phyloP scores from a whole-genome alignment of 345 rosid species.

The Rhodamnia argentea region DNA sequence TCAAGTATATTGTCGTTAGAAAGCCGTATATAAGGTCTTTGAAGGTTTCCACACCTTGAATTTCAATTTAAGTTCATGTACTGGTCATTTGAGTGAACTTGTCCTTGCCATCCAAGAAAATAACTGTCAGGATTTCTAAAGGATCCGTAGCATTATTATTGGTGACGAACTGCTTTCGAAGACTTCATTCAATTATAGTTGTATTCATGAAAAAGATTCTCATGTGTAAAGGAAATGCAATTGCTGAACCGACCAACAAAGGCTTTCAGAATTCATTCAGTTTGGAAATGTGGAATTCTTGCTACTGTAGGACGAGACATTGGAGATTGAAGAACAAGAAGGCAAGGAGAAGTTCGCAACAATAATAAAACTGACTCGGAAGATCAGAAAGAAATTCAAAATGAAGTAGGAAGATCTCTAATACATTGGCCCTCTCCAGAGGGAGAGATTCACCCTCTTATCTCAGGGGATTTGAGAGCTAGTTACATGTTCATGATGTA shows the following conservation, averaged over 20 bases:
- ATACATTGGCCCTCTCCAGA: too few relatives aligned
- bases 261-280: neutral
- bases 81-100: too few relatives aligned
- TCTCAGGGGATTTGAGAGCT: too few relatives aligned
- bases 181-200: too few relatives aligned
- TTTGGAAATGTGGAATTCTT: neutral
- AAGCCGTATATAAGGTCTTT: neutral
- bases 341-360: neutral
- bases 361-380: neutral
- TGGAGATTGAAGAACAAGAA: neutral
- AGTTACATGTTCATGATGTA: too few relatives aligned
- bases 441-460: too few relatives aligned
- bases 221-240: too few relatives aligned
- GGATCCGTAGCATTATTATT: too few relatives aligned
- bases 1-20: neutral
- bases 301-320: neutral
- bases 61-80: neutral
- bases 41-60: neutral
- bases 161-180: too few relatives aligned
- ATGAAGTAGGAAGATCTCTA: neutral
- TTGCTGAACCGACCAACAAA: neutral
- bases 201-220: too few relatives aligned
- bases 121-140: too few relatives aligned
- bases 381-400: neutral
- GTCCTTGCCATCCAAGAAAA: too few relatives aligned